These are phyloP conservation scores for Homolaphlyctis polyrhiza DNA, from an alignment of 371 early-diverging fungal species.

Conservation along the genomic window DNA sequence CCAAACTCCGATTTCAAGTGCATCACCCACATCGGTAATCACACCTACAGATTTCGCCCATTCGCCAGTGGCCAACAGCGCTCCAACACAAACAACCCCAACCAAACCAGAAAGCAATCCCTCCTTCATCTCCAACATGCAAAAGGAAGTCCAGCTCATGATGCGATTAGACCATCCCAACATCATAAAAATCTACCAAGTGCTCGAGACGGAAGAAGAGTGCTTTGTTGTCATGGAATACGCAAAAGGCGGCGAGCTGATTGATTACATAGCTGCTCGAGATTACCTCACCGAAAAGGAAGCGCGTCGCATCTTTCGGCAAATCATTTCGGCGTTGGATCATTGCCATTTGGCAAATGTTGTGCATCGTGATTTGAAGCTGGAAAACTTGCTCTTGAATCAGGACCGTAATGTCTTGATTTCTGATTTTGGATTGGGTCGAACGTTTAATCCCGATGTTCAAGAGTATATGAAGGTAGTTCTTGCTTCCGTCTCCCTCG, in stretches of 20 bases:
- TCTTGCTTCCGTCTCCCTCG: too few species aligned
- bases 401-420: constrained; percentile 39
- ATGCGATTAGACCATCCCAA: constrained; percentile 58
- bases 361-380: constrained; percentile 66
- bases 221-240: constrained; percentile 55
- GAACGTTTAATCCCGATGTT: constrained; percentile 34
- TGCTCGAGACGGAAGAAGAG: constrained; percentile 56
- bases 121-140: constrained; percentile 31
- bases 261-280: constrained; percentile 47
- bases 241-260: constrained; percentile 50
- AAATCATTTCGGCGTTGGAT: constrained; percentile 59
- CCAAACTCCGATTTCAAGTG: background rate
- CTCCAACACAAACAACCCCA: background rate
- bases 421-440: constrained; percentile 56
- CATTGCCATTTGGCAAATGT: constrained; percentile 63
- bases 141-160: constrained; percentile 57
- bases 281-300: constrained; percentile 42
- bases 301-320: constrained; percentile 49
- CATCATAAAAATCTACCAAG: constrained; percentile 57
- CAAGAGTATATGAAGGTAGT: constrained; percentile 41
- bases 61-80: background rate
- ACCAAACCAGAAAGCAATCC: background rate
- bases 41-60: background rate
- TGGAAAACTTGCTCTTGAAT: constrained; percentile 57
- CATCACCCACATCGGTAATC: background rate